Base-by-base conservation (phyloP, 805 yeast species). In the Wickerhamiella occidentalis region DNA sequence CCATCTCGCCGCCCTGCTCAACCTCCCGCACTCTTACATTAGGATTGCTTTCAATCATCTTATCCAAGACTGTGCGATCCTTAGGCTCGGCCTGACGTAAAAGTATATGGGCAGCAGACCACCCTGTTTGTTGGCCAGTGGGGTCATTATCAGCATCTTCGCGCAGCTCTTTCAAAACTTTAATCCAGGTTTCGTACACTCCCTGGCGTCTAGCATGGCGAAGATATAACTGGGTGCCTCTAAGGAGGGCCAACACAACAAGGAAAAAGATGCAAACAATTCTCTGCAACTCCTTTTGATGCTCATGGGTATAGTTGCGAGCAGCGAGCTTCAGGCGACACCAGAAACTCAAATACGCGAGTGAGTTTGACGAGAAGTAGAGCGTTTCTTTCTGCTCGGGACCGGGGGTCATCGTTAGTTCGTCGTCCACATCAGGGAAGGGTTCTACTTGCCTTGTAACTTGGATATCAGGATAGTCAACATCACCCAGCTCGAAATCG, bases 1-100 rank as follows among this genome's bases (percentile, higher is more conserved):
- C 77, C 52, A 87, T 83, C 56, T 87, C 96, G 15, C 96, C 96
- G 58, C 82, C 83, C 25, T 80, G 72, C 61, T 87, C 96, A 50
- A 77, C 65, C 49, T 80, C 72, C 35, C 76, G 71, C 15, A 73
- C 69, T 51, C 79, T 74, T 11, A 87, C 76, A 58, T 80, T 81
- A 19, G 82, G 68, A 61, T 84, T 82, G 41, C 68, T 65, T 55
- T 85, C 94, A 5, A 87, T 73, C 28, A 66, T 68, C 18, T 64
- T 64, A 42, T 72, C 68, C 1, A 85, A 79, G 21, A 62, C 60
- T 13, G 69, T 70, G 94, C 95, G 85, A 7, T 80, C 58, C 18
- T 41, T 15, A 21, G 55, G 53, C 18, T 15, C 18, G n/a, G 50
- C 49, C 9, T 42, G 23, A 13, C 33, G 19, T 6, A 55, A 55